phyloP scores from a whole-genome alignment of 2,329 filamentous ascomycete genomes.

The Colletotrichum higginsianum region DNA sequence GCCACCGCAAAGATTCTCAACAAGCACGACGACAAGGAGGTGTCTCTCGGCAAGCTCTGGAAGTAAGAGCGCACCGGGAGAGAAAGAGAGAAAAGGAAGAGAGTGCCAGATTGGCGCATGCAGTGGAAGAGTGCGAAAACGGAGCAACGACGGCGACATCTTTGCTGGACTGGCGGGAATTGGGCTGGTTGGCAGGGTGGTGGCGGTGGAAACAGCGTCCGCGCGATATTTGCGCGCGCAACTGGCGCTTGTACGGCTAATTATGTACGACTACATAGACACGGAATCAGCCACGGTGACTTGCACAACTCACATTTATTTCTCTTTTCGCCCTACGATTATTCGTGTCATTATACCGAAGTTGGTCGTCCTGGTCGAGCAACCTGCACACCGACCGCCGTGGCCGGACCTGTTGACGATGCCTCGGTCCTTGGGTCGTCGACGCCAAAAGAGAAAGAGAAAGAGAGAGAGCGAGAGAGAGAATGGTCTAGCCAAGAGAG shows the following conservation, averaged over 20 bases:
- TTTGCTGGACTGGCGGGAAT: slow-evolving; percentile 40
- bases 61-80: slow-evolving; percentile 52
- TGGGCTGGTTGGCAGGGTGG: slow-evolving; percentile 17
- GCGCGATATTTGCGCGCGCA: slow-evolving; percentile 18
- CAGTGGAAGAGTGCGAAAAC: slow-evolving; percentile 18
- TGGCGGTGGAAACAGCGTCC: slow-evolving; percentile 32
- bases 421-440: not conserved
- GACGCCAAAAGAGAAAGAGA: not conserved
- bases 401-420: not conserved
- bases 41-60: slow-evolving; percentile 88
- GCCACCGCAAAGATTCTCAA: slow-evolving; percentile 99
- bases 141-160: slow-evolving; percentile 26
- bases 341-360: not conserved
- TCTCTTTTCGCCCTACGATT: not conserved
- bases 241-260: slow-evolving; percentile 40
- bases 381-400: not conserved
- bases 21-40: slow-evolving; percentile 99
- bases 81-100: not conserved
- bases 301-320: slow-evolving; percentile 11
- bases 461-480: no score
- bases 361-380: no score
- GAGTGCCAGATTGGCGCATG: not conserved
- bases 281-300: slow-evolving; percentile 41
- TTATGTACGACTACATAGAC: slow-evolving; percentile 43
- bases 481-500: no score